Base-by-base conservation (phyloP, 2,329 filamentous ascomycete genomes). In the Verticillium nubilum region DNA sequence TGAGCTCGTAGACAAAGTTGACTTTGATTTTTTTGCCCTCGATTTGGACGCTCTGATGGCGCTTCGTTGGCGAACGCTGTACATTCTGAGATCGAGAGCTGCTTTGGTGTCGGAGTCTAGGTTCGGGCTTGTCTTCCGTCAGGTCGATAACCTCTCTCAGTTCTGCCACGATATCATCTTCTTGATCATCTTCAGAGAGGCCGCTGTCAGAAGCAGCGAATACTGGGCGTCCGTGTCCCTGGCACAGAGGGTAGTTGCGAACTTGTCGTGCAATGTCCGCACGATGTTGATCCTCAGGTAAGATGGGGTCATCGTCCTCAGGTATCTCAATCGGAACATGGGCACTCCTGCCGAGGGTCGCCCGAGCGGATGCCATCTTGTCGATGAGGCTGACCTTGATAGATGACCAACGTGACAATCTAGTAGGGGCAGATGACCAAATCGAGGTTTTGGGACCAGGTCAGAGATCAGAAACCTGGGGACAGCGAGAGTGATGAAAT, bases 121-220 rank as follows among this genome's bases (percentile, higher is more conserved):
- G 42, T 10, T 13, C 9, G n/a, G 42, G 42, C n/a, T 5, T 65
- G 1, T 73, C 68, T 1, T 61, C 61, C 0, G 72, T 74, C 3
- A 76, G 67, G 35, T 77, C 73, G 26, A 77, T 73, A 1, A 73
- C 60, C 17, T 72, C 67, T 9, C 50, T 58, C 3, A 64, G 42
- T 29, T 66, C 63, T 7, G 60, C 58, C 13, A 66, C 62, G 2
- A 62, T 28, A 0, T 62, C 61, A 2, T 65, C 64, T 19, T 64
- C 57, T 10, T 60, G 35, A 12, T 59, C n/a, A 12, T 50, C 42
- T 25, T 50, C 42, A 12, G 42, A 50, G n/a, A 19, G 2, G 10
- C 7, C n/a, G 12, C 13, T 50, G 42, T 23, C 5, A 23, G 19
- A 12, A 19, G 10, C 19, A 10, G 19, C 19, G n/a, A 23, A 6